Percentiles rank a stretch among this genome's conserved stretches.
phyloP scores from a whole-genome alignment of 2,329 filamentous ascomycete genomes.

The Penicillium aurantiogriseum region DNA sequence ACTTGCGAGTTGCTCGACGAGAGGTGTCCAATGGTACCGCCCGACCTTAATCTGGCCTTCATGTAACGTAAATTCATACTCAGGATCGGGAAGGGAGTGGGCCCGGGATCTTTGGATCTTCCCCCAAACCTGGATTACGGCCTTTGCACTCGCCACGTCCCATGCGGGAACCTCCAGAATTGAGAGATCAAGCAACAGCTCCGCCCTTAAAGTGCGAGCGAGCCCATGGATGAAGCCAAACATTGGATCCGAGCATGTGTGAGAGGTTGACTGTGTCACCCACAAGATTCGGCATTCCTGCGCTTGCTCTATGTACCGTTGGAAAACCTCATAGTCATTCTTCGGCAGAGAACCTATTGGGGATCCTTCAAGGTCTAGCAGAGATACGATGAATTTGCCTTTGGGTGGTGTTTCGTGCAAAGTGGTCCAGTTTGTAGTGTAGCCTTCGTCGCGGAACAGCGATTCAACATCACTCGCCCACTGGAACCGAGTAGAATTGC shows the following conservation, averaged over 20 bases:
- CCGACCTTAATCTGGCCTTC: slow-evolving; percentile 10
- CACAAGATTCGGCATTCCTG: slow-evolving; percentile 10
- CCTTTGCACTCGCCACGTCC: not conserved
- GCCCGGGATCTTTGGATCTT: slow-evolving; percentile 4
- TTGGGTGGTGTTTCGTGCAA: not conserved
- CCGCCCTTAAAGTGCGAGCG: slow-evolving; percentile 10
- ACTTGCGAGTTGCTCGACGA: slow-evolving; percentile 2
- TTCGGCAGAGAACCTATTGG: not conserved
- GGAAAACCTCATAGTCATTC: not conserved
- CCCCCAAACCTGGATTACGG: not conserved
- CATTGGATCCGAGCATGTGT: slow-evolving; percentile 7
- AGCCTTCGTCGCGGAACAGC: not conserved
- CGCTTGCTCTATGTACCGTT: not conserved
- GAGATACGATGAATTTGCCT: not conserved
- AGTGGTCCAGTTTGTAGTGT: not conserved
- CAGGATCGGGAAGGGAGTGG: not conserved
- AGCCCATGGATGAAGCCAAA: slow-evolving; percentile 14
- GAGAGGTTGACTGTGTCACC: slow-evolving; percentile 8
- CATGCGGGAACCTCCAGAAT: slow-evolving; percentile 12
- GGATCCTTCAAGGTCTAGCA: not conserved
- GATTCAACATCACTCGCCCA: not conserved
- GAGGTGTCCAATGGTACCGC: slow-evolving; percentile 12
- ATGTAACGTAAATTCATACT: slow-evolving; percentile 12
- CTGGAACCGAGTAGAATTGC: not conserved
- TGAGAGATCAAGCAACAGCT: slow-evolving; percentile 9